These are phyloP conservation scores for Botryotinia convoluta DNA, from an alignment of 2,329 filamentous ascomycete genomes.

Conservation along the genomic window DNA sequence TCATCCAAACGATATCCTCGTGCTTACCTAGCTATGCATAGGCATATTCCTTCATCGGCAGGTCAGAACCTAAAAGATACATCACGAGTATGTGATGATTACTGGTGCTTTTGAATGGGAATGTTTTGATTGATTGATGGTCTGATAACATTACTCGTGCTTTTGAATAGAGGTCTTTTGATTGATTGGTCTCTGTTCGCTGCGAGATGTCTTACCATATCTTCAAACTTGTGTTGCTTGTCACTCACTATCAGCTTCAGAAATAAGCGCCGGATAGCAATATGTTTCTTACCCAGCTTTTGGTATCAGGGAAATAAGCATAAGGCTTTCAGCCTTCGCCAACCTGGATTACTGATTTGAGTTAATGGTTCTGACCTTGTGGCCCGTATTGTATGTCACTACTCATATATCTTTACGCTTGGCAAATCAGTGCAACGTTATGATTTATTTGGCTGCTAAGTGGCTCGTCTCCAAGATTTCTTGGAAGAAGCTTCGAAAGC, in stretches of 20 bases:
- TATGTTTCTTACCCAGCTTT: not conserved
- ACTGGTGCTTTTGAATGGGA: conserved; percentile 1
- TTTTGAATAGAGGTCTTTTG: not conserved
- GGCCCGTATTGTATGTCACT: not conserved
- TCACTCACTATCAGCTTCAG: not conserved
- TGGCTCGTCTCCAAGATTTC: not conserved
- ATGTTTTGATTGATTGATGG: not conserved
- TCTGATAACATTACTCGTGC: not conserved
- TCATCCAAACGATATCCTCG: not conserved
- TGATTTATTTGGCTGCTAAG: not conserved
- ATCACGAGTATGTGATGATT: not conserved
- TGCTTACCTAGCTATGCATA: not conserved
- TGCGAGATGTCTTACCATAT: not conserved
- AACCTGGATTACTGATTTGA: not conserved
- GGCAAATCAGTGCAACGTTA: not conserved
- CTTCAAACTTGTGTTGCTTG: not conserved
- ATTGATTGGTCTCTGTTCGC: not conserved
- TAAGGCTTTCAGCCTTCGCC: not conserved
- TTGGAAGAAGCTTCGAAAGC: not conserved
- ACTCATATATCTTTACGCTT: not conserved
- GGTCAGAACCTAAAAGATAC: not conserved
- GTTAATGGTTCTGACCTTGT: not conserved
- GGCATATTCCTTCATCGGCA: not conserved
- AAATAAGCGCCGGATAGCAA: not conserved
- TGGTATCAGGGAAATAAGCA: not conserved